phyloP scores from a whole-genome alignment of 2,329 filamentous ascomycete genomes.

The Fusarium irregulare region DNA sequence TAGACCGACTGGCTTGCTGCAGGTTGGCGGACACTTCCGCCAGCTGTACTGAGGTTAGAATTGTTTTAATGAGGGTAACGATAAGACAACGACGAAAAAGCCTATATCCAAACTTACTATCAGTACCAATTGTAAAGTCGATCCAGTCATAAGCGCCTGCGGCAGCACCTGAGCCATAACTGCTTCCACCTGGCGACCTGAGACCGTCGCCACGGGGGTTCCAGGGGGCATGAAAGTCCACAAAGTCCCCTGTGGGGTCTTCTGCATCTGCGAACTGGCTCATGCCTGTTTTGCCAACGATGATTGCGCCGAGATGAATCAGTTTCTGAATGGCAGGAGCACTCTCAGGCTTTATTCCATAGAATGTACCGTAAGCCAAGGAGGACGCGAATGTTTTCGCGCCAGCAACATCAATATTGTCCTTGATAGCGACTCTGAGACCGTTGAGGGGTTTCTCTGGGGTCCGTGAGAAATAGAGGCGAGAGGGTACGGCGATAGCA shows the following conservation, averaged over 20 bases:
- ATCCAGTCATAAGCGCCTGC: not conserved
- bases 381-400: not conserved
- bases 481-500: not conserved
- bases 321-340: not conserved
- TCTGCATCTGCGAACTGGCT: not conserved
- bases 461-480: not conserved
- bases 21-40: too few species aligned
- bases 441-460: not conserved
- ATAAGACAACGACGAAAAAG: too few species aligned
- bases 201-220: constrained; percentile 3
- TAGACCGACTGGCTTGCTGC: too few species aligned
- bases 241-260: not conserved
- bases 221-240: not conserved
- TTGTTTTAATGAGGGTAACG: too few species aligned
- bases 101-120: not conserved
- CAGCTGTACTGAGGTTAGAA: too few species aligned
- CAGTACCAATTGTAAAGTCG: not conserved
- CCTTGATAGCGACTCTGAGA: not conserved
- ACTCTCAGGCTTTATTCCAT: not conserved
- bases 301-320: not conserved
- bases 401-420: not conserved
- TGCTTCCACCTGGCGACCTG: not conserved
- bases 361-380: not conserved
- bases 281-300: not conserved
- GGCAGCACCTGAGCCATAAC: not conserved